Base-by-base conservation (phyloP, 1,284 basidiomycete species). In the Rhodotorula sp. region DNA sequence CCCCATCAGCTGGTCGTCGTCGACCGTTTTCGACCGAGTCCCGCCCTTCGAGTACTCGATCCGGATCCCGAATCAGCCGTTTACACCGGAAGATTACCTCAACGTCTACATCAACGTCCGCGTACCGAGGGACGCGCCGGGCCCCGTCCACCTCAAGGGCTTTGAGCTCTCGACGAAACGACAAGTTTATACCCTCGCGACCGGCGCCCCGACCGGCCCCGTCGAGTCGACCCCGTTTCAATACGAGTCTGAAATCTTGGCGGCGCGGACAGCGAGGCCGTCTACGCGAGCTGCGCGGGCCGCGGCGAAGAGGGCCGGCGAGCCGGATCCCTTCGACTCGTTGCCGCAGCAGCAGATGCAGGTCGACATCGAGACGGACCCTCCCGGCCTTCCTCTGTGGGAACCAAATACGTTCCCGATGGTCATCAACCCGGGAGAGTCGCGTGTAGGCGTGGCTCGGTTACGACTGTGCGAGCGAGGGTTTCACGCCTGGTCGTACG, bases 401-500 rank as follows among this genome's bases (percentile, higher is more conserved):
- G 54, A 56, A 16, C 14, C 26, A 26, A 26, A 56, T 16, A 56
- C n/a, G 12, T 56, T 56, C 26, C 54, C 54, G 54, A 56, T 56
- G 54, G 29, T 56, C 21, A 5, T 56, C 26, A n/a, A 56, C 8
- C 54, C 54, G 26, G 54, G 54, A 12, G 54, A 56, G 54, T 31
- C 54, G 54, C 26, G 54, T 14, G 29, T 29, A 2, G 54, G 54
- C 26, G 29, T 56, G 29, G 54, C 54, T 3, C 23, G 54, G 15
- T 26, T 56, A 3, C 23, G 54, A 26, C 26, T 56, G 54, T 26
- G 54, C 54, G 54, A 56, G 26, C 54, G 54, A 14, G 54, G 54
- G 54, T 56, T 56, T 26, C 54, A 56, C 26, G 54, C 54, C 4
- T 78, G 76, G 57, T 70, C 72, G 58, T 34, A 75, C 31, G 77